Percentiles rank a stretch among this genome's conserved stretches.
Conservation (phyloP, 768 basidiomycete species). For the Lactarius sp. region DNA sequence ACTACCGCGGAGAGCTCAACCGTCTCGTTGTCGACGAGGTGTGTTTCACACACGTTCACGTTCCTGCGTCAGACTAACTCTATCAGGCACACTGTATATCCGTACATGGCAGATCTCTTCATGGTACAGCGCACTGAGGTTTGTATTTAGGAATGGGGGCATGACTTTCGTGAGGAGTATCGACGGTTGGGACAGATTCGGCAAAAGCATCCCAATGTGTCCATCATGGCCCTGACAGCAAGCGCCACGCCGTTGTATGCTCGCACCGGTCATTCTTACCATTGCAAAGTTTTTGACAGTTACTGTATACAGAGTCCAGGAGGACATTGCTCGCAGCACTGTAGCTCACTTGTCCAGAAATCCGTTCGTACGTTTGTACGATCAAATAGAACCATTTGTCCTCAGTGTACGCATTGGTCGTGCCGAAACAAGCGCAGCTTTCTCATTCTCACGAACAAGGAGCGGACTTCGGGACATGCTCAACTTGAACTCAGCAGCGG, state of each 20-base stretch:
- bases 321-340: not conserved
- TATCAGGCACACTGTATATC: conserved; percentile 78
- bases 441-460: no score
- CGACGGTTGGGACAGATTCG: conserved; percentile 69
- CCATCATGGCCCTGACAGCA: conserved; percentile 85
- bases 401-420: no score
- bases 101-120: conserved; percentile 35
- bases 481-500: no score
- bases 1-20: conserved; percentile 56
- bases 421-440: no score
- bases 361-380: no score
- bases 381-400: no score
- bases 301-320: conserved; percentile 52
- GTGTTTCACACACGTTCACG: conserved; percentile 14
- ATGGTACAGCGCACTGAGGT: not conserved
- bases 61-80: conserved; percentile 3
- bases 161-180: no score
- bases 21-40: conserved; percentile 82
- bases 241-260: conserved; percentile 71
- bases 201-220: conserved; percentile 57
- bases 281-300: conserved; percentile 4
- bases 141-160: no score
- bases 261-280: conserved; percentile 17
- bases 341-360: no score
- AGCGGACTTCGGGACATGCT: no score